Percentiles rank a stretch among this genome's conserved stretches.
Evolutionary conservation across 768 basidiomycete genomes (phyloP).

Genomic region (Amanita molliuscula): DNA sequence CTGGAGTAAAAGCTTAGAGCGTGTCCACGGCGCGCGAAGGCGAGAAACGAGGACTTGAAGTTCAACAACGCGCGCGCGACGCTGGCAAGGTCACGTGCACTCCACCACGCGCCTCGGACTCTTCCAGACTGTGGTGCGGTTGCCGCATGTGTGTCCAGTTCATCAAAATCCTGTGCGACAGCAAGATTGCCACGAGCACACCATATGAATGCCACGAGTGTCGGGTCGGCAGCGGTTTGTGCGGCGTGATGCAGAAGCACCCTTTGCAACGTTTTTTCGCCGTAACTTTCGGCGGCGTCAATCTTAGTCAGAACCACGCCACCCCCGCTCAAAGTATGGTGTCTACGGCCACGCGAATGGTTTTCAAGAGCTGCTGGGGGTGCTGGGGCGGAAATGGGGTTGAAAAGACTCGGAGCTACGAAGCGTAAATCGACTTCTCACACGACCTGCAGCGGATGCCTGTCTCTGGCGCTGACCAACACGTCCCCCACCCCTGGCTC

Average conservation of each 20-base stretch:
- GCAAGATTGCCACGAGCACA: neutral
- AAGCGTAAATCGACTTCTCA: slow-evolving; percentile 18
- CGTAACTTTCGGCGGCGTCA: slow-evolving; percentile 5
- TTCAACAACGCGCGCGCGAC: slow-evolving; percentile 2
- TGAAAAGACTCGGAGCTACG: neutral
- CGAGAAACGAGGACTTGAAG: neutral
- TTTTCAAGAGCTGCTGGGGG: too few relatives aligned
- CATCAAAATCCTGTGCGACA: neutral
- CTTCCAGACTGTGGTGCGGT: too few relatives aligned
- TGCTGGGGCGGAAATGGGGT: neutral
- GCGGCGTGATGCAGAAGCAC: neutral
- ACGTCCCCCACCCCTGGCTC: slow-evolving; percentile 43
- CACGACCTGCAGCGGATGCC: slow-evolving; percentile 64
- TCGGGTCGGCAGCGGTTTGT: slow-evolving; percentile 4
- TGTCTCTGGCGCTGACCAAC: slow-evolving; percentile 61
- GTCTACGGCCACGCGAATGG: too few relatives aligned
- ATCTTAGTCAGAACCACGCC: neutral
- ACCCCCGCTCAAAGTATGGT: neutral
- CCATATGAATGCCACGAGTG: slow-evolving; percentile 1
- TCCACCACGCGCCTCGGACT: neutral
- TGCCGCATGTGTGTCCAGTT: neutral
- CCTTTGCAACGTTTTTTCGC: slow-evolving; percentile 1
- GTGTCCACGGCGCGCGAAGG: neutral
- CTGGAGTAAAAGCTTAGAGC: neutral
- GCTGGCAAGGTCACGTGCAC: neutral